Conservation (phyloP, 345 rosid species). For the Gossypium longicalyx region DNA sequence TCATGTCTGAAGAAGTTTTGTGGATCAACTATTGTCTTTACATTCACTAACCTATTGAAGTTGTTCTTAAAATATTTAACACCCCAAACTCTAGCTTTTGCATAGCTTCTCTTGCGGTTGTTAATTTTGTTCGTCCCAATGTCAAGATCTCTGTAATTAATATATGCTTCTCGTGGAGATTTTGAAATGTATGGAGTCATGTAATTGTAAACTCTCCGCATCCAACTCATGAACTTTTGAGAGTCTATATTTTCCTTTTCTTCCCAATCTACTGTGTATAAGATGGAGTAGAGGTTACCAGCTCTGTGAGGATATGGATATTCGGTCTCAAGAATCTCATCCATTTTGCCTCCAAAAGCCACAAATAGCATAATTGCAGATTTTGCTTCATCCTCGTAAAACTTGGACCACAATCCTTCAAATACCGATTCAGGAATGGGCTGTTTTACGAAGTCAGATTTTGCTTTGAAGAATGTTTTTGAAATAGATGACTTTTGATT, state of each 20-base stretch:
- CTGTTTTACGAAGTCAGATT: constrained; percentile 41
- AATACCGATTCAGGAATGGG: constrained; percentile 28
- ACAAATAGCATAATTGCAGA: constrained; percentile 42
- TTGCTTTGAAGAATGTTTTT: constrained; percentile 43
- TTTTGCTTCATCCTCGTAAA: constrained; percentile 28
- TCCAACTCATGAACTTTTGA: constrained; percentile 22
- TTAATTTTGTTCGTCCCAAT: background rate
- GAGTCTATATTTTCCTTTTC: constrained; percentile 8
- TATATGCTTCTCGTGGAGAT: background rate
- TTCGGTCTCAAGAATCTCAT: constrained; percentile 33
- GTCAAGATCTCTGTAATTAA: background rate
- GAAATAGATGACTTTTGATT: background rate
- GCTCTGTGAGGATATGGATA: constrained; percentile 56
- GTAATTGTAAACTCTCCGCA: constrained; percentile 35
- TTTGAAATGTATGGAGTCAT: constrained; percentile 44
- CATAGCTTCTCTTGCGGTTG: background rate
- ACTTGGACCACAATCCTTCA: constrained; percentile 42
- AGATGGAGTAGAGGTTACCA: constrained; percentile 43
- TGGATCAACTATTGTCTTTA: background rate
- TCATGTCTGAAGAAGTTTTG: background rate
- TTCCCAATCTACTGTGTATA: constrained; percentile 37
- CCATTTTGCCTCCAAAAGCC: constrained; percentile 74
- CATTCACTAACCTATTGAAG: background rate
- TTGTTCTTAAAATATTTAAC: background rate
- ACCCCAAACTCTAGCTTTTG: background rate